Conservation (phyloP, 164 flowering plant species). For the Protea cynaroides region DNA sequence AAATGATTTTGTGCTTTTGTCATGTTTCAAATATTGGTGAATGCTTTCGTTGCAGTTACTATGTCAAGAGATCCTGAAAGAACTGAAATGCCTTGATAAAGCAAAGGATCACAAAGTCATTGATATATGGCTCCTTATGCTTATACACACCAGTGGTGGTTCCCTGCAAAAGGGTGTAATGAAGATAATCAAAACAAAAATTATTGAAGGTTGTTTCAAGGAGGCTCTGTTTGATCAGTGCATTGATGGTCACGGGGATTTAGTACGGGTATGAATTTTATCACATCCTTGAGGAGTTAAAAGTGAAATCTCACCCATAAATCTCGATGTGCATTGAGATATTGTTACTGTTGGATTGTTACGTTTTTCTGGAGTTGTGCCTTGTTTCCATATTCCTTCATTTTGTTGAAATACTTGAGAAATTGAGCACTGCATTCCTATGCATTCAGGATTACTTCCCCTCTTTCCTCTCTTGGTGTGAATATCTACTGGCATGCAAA, state of each 20-base stretch:
- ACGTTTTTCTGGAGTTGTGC: too few species aligned
- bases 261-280: conserved; percentile 46
- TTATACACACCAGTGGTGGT: conserved; percentile 59
- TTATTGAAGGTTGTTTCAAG: conserved; percentile 50
- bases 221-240: conserved; percentile 64
- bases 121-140: conserved; percentile 77
- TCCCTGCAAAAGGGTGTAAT: conserved; percentile 49
- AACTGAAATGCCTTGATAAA: conserved; percentile 47
- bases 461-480: conserved; percentile 54
- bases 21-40: conserved; percentile 1
- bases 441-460: conserved; percentile 54
- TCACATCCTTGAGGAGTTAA: not conserved
- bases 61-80: conserved; percentile 68
- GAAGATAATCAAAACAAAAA: conserved; percentile 60
- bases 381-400: too few species aligned
- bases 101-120: conserved; percentile 68
- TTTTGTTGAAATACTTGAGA: not conserved
- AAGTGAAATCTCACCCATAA: not conserved
- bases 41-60: conserved; percentile 33
- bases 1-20: not conserved
- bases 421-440: conserved; percentile 4
- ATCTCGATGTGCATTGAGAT: not conserved
- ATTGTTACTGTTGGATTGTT: not conserved
- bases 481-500: conserved; percentile 65
- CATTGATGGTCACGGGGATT: conserved; percentile 48